These are phyloP conservation scores for Phellopilus nigrolimitatus DNA, from an alignment of 1,284 basidiomycete species.

Conservation along the genomic window DNA sequence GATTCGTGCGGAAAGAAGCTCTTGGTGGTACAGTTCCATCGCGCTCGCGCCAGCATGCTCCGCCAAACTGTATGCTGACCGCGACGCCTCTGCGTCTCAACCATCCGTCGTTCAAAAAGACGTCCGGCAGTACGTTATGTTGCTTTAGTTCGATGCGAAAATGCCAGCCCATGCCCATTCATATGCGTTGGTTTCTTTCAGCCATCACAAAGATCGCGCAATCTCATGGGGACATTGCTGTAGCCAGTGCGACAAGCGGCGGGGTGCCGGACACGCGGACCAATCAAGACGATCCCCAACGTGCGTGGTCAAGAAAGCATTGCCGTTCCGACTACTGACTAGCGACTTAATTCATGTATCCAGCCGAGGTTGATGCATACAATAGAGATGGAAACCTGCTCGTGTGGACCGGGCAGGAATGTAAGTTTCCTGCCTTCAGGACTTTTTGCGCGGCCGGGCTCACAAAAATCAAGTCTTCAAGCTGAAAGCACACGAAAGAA, in stretches of 20 bases:
- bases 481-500: conserved; percentile 3
- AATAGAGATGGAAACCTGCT: conserved; percentile 18
- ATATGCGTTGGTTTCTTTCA: not conserved
- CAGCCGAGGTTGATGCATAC: conserved; percentile 14
- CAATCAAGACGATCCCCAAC: not conserved
- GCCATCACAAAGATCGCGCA: conserved; percentile 15
- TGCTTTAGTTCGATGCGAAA: not conserved
- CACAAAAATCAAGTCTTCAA: not conserved
- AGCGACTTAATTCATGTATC: not conserved
- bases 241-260: conserved; percentile 14
- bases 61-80: not conserved
- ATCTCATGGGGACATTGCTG: conserved; percentile 13
- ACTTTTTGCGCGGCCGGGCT: not conserved
- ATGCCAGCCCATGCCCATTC: not conserved
- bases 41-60: not conserved
- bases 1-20: not conserved
- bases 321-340: not conserved
- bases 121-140: conserved; percentile 10
- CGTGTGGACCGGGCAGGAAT: conserved; percentile 13
- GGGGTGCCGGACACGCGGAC: conserved; percentile 7
- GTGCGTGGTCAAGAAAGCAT: not conserved
- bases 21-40: not conserved
- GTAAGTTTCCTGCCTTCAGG: conserved; percentile 2
- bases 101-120: conserved; percentile 2
- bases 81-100: not conserved